Evolutionary conservation across 2,329 filamentous ascomycete species (phyloP).

Genomic region (Paramyrothecium sp.): DNA sequence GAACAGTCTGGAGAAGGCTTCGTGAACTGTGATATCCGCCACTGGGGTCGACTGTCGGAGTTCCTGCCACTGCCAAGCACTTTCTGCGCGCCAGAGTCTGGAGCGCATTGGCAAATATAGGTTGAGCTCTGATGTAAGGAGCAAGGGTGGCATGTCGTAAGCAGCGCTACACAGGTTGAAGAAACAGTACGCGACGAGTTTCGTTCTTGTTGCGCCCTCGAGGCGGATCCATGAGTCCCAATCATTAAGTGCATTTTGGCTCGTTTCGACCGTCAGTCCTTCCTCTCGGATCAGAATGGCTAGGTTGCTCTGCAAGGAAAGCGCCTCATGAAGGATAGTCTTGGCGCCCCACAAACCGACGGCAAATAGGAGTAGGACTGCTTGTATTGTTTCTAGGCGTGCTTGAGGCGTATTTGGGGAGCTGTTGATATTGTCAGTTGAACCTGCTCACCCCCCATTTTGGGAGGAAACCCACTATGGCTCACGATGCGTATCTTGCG

Average conservation of each 20-base stretch:
- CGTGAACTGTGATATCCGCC: constrained; percentile 53
- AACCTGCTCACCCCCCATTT: no score
- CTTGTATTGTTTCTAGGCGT: constrained; percentile 64
- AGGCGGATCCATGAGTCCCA: constrained; percentile 62
- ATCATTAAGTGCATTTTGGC: constrained; percentile 42
- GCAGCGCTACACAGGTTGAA: constrained; percentile 63
- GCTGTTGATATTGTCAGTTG: constrained; percentile 24
- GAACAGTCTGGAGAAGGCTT: constrained; percentile 55
- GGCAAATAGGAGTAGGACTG: constrained; percentile 59
- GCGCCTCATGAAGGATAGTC: constrained; percentile 56
- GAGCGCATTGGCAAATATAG: constrained; percentile 53
- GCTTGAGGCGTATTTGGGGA: constrained; percentile 59
- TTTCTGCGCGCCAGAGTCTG: constrained; percentile 56
- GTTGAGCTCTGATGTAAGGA: constrained; percentile 59
- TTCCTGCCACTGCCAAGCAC: constrained; percentile 60
- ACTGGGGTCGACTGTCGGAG: constrained; percentile 48
- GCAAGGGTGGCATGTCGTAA: constrained; percentile 57
- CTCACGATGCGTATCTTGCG: constrained; percentile 58
- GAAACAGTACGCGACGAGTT: constrained; percentile 60
- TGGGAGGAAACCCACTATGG: constrained; percentile 48
- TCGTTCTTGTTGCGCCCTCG: constrained; percentile 56
- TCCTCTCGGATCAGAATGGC: constrained; percentile 59
- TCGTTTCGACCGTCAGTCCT: constrained; percentile 48
- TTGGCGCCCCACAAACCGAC: constrained; percentile 62
- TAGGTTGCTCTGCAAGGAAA: constrained; percentile 58